phyloP scores from a whole-genome alignment of 371 early-diverging fungal genomes.

The Entomophthora muscae region DNA sequence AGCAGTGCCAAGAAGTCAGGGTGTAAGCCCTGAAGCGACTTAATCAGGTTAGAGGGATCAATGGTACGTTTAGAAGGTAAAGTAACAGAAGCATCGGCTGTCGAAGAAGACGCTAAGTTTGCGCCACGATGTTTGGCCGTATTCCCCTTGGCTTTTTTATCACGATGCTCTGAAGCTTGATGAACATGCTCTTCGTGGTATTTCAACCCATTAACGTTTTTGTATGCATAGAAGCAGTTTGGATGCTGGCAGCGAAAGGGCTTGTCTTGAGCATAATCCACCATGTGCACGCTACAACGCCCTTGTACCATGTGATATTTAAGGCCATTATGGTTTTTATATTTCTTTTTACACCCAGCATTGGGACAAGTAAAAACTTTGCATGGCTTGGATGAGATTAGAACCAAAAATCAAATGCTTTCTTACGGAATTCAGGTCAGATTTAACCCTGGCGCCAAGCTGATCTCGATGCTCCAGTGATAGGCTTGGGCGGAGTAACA shows the following conservation, averaged over 20 bases:
- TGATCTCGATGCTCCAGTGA: not conserved
- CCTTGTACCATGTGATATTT: constrained; percentile 85
- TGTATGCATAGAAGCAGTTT: constrained; percentile 85
- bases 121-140: not conserved
- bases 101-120: not conserved
- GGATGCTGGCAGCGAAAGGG: constrained; percentile 73
- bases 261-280: constrained; percentile 29
- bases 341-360: constrained; percentile 74
- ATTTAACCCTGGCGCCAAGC: not conserved
- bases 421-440: not conserved
- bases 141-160: not conserved
- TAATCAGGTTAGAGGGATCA: not conserved
- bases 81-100: no score
- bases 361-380: constrained; percentile 40
- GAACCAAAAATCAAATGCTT: not conserved
- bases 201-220: constrained; percentile 94
- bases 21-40: not conserved
- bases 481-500: not conserved
- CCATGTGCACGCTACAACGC: constrained; percentile 28
- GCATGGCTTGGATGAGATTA: constrained; percentile 39
- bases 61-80: no score
- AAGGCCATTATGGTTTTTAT: constrained; percentile 97
- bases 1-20: not conserved
- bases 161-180: constrained; percentile 3
- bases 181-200: constrained; percentile 86